These are phyloP conservation scores for Bryopsis sp. DNA, from an alignment of 139 green algal genomes.

Conservation along the genomic window DNA sequence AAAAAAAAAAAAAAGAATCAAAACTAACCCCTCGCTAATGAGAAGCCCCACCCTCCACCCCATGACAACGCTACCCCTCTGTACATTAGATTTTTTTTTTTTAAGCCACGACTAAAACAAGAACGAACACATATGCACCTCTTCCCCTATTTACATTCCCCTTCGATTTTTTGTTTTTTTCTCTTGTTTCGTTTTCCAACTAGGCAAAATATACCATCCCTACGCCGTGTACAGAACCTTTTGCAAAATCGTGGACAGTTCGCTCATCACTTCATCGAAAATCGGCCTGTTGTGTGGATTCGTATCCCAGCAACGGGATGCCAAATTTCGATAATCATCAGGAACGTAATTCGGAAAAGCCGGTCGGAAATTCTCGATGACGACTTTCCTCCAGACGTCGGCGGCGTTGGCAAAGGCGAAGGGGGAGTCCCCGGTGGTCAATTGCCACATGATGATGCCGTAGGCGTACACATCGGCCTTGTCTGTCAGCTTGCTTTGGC, in stretches of 20 bases:
- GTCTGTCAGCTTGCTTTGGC: neutral
- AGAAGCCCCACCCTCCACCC: no score
- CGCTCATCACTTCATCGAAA: neutral
- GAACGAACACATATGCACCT: no score
- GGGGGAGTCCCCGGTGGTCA: neutral
- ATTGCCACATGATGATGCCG: slow-evolving; percentile 12
- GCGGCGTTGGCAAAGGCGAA: neutral
- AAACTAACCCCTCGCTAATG: no score
- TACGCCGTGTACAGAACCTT: no score
- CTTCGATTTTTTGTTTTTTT: no score
- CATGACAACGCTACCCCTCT: no score
- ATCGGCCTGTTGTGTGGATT: neutral
- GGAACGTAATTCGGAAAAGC: neutral
- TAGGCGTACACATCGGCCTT: slow-evolving; percentile 9
- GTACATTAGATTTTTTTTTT: no score
- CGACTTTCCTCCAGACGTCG: neutral
- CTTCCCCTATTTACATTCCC: no score
- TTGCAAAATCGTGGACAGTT: neutral
- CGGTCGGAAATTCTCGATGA: neutral
- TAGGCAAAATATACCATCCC: no score
- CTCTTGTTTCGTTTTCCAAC: no score
- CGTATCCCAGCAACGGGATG: neutral
- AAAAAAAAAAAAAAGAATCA: no score
- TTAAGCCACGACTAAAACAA: no score
- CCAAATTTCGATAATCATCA: neutral